phyloP scores from a whole-genome alignment of 805 yeast genomes.

The Barnettozyma pratensis region DNA sequence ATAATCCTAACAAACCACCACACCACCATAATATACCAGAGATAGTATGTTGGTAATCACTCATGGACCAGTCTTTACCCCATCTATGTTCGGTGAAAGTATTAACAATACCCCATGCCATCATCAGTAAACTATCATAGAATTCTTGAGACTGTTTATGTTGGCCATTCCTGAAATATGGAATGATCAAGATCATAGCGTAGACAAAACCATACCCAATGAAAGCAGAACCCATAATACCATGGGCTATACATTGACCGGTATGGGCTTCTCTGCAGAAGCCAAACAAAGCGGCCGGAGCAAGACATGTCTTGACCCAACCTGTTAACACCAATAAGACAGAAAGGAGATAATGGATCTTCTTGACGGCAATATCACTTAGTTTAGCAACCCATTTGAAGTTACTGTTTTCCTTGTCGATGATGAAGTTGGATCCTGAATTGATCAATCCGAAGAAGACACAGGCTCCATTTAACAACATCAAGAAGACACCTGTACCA shows the following conservation, averaged over 20 bases:
- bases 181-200: constrained; percentile 59
- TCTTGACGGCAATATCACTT: constrained; percentile 31
- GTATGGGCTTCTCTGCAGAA: constrained; percentile 80
- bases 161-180: constrained; percentile 61
- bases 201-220: constrained; percentile 73
- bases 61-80: constrained; percentile 92
- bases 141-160: constrained; percentile 69
- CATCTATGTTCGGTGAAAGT: constrained; percentile 96
- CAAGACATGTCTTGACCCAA: constrained; percentile 76
- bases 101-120: constrained; percentile 87
- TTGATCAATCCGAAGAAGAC: constrained; percentile 51
- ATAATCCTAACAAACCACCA: constrained; percentile 84
- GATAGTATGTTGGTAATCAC: constrained; percentile 91
- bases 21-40: constrained; percentile 98
- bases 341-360: constrained; percentile 42
- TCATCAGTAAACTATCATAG: constrained; percentile 76
- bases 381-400: constrained; percentile 29
- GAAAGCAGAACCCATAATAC: constrained; percentile 92
- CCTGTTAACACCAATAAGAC: constrained; percentile 49
- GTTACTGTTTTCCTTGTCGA: constrained; percentile 12
- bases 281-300: constrained; percentile 80
- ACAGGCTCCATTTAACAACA: constrained; percentile 40
- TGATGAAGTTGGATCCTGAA: constrained; percentile 45
- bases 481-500: constrained; percentile 63
- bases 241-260: constrained; percentile 96